Base-by-base conservation (phyloP, 345 rosid genomes). In the Luvunga scandens region DNA sequence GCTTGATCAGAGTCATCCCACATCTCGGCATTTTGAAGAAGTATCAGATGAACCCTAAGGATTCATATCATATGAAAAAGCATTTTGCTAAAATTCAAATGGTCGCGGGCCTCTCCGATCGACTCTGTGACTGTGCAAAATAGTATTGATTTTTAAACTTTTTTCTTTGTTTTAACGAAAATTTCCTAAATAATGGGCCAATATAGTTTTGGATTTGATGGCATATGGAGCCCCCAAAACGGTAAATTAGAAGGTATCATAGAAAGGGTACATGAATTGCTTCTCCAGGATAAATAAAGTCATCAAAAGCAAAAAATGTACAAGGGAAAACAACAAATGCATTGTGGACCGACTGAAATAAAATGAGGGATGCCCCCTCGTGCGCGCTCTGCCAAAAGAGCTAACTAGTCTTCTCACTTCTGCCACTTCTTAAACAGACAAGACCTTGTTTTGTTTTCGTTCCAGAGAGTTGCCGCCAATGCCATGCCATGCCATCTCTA, bases 351-450 rank as follows among this genome's bases (percentile, higher is more conserved):
- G 38, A 55, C 45, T 31, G 75, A 71, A 48, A 50, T 36, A 62
- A 55, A 72, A 36, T 27, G 24, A 57, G 18, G 27, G 77, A 30
- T 48, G 50, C 28, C 30, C 70, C 56, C 79, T 67, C 79, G 79
- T 76, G 79, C 79, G 56, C 19, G 27, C 53, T 34, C 79, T 76
- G 78, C 71, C 53, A 50, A 75, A 30, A 53, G 31, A n/a, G 78
- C 50, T 12, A 18, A 53, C n/a, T 13, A 4, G 50, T n/a, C 13
- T 30, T 30, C 62, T 65, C 25, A 22, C 33, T 30, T 7, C 48
- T 65, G 79, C 73, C 57, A 56, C 73, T 76, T 55, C 13, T 66
- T 36, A 67, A 65, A 67, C 79, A 67, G 79, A 76, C 79, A 76
- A 67, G 25, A 36, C 55, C 73, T 62, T 66, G 38, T 66, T 55